These are phyloP conservation scores for Talaromyces sp. DNA, from an alignment of 2,329 filamentous ascomycete genomes.

Conservation along the genomic window DNA sequence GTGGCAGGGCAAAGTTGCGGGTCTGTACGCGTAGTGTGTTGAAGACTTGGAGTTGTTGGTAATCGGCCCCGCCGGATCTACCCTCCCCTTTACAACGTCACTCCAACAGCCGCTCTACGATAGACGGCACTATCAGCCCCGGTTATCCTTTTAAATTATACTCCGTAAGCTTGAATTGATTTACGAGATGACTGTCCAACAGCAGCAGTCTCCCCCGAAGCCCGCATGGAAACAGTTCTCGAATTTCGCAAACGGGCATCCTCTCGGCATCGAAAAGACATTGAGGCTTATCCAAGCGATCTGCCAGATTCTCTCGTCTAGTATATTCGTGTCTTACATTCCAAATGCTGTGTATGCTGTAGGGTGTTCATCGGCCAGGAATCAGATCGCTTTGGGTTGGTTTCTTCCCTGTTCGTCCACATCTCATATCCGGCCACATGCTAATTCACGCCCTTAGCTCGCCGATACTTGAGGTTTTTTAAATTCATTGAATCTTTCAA, in stretches of 20 bases:
- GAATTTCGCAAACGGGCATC: slow-evolving; percentile 26
- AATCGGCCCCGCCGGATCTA: neutral
- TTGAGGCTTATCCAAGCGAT: slow-evolving; percentile 36
- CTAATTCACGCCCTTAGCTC: slow-evolving; percentile 15
- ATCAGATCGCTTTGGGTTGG: slow-evolving; percentile 42
- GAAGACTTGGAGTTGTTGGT: neutral
- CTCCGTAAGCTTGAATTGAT: neutral
- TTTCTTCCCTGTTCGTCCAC: slow-evolving; percentile 4
- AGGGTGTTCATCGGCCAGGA: slow-evolving; percentile 33
- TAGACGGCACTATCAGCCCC: neutral
- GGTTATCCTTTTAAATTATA: neutral
- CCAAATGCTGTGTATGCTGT: slow-evolving; percentile 21
- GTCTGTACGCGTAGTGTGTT: neutral
- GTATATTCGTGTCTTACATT: slow-evolving; percentile 4
- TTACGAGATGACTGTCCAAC: neutral
- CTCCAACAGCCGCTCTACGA: neutral
- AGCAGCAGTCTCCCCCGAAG: neutral
- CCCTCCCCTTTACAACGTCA: neutral
- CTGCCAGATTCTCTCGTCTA: slow-evolving; percentile 25
- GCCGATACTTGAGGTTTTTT: slow-evolving; percentile 65
- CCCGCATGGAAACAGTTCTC: slow-evolving; percentile 22
- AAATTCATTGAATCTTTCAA: slow-evolving; percentile 61
- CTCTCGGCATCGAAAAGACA: slow-evolving; percentile 34
- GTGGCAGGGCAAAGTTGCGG: too few relatives aligned
- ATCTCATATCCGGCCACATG: neutral